phyloP scores from a whole-genome alignment of 306 rosid genomes.

The Cicer pinnatifidum region DNA sequence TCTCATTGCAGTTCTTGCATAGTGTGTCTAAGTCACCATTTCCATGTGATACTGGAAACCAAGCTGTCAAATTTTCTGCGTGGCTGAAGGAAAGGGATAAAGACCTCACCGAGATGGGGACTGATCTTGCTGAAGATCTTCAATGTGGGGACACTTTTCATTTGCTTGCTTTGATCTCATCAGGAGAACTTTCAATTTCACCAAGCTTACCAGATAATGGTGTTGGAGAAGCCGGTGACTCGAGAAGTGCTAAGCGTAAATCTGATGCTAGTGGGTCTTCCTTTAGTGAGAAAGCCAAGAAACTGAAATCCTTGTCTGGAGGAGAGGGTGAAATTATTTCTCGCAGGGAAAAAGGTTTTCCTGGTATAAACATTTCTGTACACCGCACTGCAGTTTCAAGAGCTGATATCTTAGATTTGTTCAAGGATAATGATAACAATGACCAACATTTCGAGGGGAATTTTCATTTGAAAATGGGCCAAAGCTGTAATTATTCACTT shows the following conservation, averaged over 20 bases:
- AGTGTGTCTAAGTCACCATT: constrained; percentile 78
- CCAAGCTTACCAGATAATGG: constrained; percentile 81
- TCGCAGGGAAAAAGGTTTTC: constrained; percentile 97
- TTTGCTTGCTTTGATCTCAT: constrained; percentile 81
- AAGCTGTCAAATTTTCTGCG: constrained; percentile 64
- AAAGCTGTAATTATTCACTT: constrained; percentile 39
- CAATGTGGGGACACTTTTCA: constrained; percentile 85
- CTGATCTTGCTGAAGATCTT: constrained; percentile 67
- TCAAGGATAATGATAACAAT: constrained; percentile 50
- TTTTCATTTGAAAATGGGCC: constrained; percentile 39
- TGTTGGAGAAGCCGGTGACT: constrained; percentile 89
- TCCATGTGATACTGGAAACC: constrained; percentile 73
- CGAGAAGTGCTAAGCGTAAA: constrained; percentile 78
- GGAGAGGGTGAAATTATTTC: constrained; percentile 88
- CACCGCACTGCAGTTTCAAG: constrained; percentile 53
- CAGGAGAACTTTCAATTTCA: constrained; percentile 72
- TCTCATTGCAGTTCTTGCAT: constrained; percentile 80
- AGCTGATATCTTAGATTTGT: constrained; percentile 62
- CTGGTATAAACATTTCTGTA: constrained; percentile 68
- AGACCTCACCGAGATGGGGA: constrained; percentile 64
- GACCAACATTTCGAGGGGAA: constrained; percentile 47
- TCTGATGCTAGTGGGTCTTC: constrained; percentile 57
- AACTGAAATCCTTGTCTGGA: constrained; percentile 58
- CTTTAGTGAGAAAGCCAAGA: constrained; percentile 62
- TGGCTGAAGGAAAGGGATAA: constrained; percentile 71